These are phyloP conservation scores for Euptelea pleiosperma DNA, from an alignment of 164 flowering plant species.

Conservation along the genomic window DNA sequence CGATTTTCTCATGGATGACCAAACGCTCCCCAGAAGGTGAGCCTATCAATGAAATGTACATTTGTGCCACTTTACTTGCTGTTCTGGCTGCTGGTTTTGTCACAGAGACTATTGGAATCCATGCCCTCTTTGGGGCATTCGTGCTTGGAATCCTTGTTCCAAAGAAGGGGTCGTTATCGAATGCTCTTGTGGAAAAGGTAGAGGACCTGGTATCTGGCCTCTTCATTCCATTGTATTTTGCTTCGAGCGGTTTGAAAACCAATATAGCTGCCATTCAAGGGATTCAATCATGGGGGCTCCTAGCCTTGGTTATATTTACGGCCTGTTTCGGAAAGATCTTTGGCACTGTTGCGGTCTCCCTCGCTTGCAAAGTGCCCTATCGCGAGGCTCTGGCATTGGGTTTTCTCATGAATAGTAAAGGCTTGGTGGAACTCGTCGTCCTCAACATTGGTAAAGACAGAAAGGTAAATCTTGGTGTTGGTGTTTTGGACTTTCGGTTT, in stretches of 20 bases:
- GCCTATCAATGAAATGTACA: slow-evolving; percentile 57
- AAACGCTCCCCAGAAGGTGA: slow-evolving; percentile 54
- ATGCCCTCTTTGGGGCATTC: slow-evolving; percentile 82
- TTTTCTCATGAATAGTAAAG: slow-evolving; percentile 80
- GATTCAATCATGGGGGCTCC: slow-evolving; percentile 72
- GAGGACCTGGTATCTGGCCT: slow-evolving; percentile 86
- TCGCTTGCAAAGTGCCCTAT: slow-evolving; percentile 38
- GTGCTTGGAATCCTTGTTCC: slow-evolving; percentile 70
- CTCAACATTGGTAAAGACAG: slow-evolving; percentile 84
- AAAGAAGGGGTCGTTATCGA: slow-evolving; percentile 68
- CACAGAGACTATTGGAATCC: slow-evolving; percentile 77
- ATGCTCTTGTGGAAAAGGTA: slow-evolving; percentile 64
- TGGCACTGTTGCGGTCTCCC: slow-evolving; percentile 58
- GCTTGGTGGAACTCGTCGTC: slow-evolving; percentile 85
- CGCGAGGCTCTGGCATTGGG: slow-evolving; percentile 63
- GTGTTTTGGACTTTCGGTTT: too few relatives aligned
- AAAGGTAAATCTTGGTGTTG: too few relatives aligned
- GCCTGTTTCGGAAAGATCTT: slow-evolving; percentile 80
- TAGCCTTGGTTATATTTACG: slow-evolving; percentile 58
- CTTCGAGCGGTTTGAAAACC: slow-evolving; percentile 80
- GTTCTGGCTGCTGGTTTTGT: slow-evolving; percentile 68
- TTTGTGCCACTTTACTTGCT: slow-evolving; percentile 48
- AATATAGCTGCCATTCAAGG: slow-evolving; percentile 71
- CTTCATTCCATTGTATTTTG: slow-evolving; percentile 73
- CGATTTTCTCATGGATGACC: slow-evolving; percentile 52